Percentiles rank a stretch among this genome's conserved stretches.
Evolutionary conservation across 192 early-diverging fungal species (phyloP).

Genomic region (Backusella parvicylindrica): DNA sequence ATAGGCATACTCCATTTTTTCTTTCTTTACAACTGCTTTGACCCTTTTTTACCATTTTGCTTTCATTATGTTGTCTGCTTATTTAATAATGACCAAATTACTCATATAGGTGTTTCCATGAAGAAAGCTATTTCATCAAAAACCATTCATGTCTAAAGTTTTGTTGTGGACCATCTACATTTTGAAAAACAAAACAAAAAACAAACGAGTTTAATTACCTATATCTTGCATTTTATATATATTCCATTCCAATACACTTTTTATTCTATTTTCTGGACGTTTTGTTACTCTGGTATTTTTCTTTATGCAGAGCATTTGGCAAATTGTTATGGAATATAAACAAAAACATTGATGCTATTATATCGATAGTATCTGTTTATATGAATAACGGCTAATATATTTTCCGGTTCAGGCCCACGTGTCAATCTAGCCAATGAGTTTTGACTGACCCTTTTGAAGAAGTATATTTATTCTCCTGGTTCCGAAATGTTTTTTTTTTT

Average conservation of each 20-base stretch:
- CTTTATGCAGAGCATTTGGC: neutral
- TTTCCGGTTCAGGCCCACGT: neutral
- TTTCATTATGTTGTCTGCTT: neutral
- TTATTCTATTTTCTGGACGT: neutral
- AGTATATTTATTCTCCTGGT: neutral
- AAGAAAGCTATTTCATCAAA: neutral
- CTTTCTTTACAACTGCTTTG: no score
- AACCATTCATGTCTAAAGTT: no score
- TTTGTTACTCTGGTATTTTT: neutral
- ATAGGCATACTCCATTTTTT: neutral
- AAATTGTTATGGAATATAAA: neutral
- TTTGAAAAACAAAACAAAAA: no score
- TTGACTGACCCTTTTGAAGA: neutral
- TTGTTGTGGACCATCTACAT: no score
- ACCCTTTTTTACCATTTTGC: neutral
- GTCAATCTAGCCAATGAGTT: neutral
- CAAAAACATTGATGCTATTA: neutral
- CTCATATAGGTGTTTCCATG: neutral
- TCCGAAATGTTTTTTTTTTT: neutral
- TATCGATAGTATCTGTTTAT: no score
- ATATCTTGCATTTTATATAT: neutral
- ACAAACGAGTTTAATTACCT: neutral
- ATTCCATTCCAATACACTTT: no score
- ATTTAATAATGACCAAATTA: neutral
- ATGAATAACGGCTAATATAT: neutral